Evolutionary conservation across 2,329 filamentous ascomycete species (phyloP), one percentile per base, ranked within the genome.

Genomic region (Pyrenophora graminea): DNA sequence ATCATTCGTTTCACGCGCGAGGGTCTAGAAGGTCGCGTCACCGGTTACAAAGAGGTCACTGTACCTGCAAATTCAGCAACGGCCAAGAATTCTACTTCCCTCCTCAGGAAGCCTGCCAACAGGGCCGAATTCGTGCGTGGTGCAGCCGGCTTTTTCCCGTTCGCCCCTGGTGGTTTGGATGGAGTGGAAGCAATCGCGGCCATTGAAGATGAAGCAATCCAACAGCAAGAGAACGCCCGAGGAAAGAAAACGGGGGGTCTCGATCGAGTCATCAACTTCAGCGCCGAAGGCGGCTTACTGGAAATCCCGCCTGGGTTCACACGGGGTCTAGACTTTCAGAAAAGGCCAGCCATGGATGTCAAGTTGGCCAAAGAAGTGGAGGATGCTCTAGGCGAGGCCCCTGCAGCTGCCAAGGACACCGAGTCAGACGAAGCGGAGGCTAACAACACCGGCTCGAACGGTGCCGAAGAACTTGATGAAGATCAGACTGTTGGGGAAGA

Each of bases 71-170:
- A 86, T 65, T 95, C 89, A 64, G 90, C 89, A 13, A 97, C 90
- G 13, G 93, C 91, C 40, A 99, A 97, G 76, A 96, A 96, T 68
- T 97, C 91, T 2, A 97, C 92, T 0, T 96, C 91, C 4, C 80
- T 97, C 34, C 78, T 89, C 13, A 84, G 94, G 39, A 95, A 95
- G 68, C 93, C 93, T 3, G 93, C 90, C 12, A 87, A 85, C 50
- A 84, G 90, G 56, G 90, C 90, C 25, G 92, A 97, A 42, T 96
- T 97, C 73, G 92, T 97, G 10, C 84, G 93, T 55, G 94, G 94
- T 12, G 92, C 89, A 31, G 91, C 92, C 6, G 93, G 93, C 0
- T 97, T 95, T 76, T 95, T 96, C 53, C 93, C 93, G 0, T 97
- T 97, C 74, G 88, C 91, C 0, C 93, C 93, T 0, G 92, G 92